phyloP scores from a whole-genome alignment of 768 basidiomycete species.

The Clathrus columnatus region DNA sequence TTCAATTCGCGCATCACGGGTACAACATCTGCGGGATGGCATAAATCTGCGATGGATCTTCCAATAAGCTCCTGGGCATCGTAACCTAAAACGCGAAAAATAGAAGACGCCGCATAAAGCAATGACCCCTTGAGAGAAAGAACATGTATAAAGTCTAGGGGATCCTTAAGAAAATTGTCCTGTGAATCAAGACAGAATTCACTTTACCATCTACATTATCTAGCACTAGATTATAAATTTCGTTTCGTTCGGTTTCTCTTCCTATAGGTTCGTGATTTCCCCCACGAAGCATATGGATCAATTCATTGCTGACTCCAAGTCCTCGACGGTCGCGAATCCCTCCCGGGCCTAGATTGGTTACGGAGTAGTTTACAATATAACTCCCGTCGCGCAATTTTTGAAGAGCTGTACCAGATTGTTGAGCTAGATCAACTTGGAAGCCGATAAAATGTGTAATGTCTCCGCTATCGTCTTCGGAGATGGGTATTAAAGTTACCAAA shows the following conservation, averaged over 20 bases:
- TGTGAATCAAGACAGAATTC: background rate
- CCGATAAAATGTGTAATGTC: conserved; percentile 85
- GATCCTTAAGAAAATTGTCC: background rate
- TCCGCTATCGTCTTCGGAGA: conserved; percentile 56
- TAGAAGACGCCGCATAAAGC: conserved; percentile 83
- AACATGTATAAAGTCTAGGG: conserved; percentile 81
- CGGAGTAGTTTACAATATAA: conserved; percentile 58
- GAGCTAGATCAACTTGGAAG: conserved; percentile 89
- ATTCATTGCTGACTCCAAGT: background rate
- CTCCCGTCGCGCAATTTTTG: conserved; percentile 71
- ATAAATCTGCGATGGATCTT: conserved; percentile 67
- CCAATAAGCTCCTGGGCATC: conserved; percentile 78
- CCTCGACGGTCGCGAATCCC: background rate
- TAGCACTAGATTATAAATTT: conserved; percentile 26
- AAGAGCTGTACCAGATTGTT: conserved; percentile 78
- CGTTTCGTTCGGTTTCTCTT: conserved; percentile 11
- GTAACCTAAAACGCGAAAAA: conserved; percentile 75
- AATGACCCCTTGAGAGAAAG: conserved; percentile 88
- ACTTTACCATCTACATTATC: conserved; percentile 30
- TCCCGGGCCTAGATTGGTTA: background rate
- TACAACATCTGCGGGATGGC: conserved; percentile 84
- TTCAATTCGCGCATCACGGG: conserved; percentile 90
- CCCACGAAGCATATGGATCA: background rate
- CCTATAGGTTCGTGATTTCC: background rate
- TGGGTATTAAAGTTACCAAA: conserved; percentile 84